Evolutionary conservation across 1,284 basidiomycete genomes (phyloP).

Genomic region (Ceratobasidium theobromae): DNA sequence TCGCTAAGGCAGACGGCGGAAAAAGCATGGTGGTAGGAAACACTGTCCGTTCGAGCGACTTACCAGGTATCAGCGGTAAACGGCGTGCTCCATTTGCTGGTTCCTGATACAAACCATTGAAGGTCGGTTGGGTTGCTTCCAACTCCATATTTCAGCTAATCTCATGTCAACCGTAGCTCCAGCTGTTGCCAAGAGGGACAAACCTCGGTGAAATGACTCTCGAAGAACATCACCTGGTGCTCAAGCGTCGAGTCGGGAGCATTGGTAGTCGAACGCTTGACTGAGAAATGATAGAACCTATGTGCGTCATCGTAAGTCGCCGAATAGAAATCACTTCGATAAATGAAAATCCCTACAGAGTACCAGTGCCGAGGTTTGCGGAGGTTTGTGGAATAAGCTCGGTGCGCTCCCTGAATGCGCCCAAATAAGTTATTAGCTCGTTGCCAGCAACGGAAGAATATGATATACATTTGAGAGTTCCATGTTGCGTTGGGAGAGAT

Average conservation of each 20-base stretch:
- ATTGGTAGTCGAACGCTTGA: slow-evolving; percentile 53
- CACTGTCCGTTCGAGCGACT: too few relatives aligned
- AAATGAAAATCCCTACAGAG: slow-evolving; percentile 44
- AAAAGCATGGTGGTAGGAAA: too few relatives aligned
- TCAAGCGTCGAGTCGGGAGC: slow-evolving; percentile 55
- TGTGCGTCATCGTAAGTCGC: neutral
- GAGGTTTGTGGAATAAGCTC: slow-evolving; percentile 63
- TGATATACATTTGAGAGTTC: slow-evolving; percentile 31
- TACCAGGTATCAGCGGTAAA: slow-evolving; percentile 60
- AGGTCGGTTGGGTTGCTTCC: slow-evolving; percentile 53
- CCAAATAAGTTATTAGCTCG: neutral
- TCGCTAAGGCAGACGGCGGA: too few relatives aligned
- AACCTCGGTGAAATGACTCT: slow-evolving; percentile 65
- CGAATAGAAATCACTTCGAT: neutral
- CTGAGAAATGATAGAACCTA: slow-evolving; percentile 60
- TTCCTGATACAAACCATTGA: slow-evolving; percentile 54
- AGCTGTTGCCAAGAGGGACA: slow-evolving; percentile 16
- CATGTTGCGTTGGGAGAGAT: slow-evolving; percentile 43
- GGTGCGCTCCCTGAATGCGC: slow-evolving; percentile 1
- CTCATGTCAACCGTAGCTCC: neutral
- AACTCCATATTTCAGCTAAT: slow-evolving; percentile 58
- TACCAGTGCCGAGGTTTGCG: slow-evolving; percentile 59
- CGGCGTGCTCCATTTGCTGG: slow-evolving; percentile 55
- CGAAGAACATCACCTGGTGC: slow-evolving; percentile 63
- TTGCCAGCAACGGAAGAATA: neutral